Evolutionary conservation across 2,329 filamentous ascomycete genomes (phyloP).

Genomic region (Calonectria crousiana): DNA sequence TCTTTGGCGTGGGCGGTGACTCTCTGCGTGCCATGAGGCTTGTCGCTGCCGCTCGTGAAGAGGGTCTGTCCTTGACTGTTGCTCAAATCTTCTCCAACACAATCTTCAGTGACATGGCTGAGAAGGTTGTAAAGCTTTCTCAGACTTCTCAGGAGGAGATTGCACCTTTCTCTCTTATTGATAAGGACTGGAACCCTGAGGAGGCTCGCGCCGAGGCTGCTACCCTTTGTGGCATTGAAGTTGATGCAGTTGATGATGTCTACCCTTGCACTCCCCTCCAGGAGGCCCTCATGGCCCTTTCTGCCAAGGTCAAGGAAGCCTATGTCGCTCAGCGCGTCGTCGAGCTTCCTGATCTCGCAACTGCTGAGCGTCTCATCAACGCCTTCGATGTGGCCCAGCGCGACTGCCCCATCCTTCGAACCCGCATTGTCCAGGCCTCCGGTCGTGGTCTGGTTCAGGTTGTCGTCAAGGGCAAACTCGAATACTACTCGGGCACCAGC

Average conservation of each 20-base stretch:
- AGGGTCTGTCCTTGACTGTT: slow-evolving; percentile 56
- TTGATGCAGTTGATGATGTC: slow-evolving; percentile 58
- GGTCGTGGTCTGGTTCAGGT: slow-evolving; percentile 60
- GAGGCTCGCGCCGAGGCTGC: slow-evolving; percentile 53
- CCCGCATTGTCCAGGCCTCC: slow-evolving; percentile 61
- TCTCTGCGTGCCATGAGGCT: slow-evolving; percentile 66
- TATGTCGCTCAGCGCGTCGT: slow-evolving; percentile 65
- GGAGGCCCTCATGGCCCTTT: slow-evolving; percentile 66
- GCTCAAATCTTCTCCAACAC: slow-evolving; percentile 60
- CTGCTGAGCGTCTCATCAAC: slow-evolving; percentile 52
- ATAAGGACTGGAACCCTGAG: slow-evolving; percentile 48
- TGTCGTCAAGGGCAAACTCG: slow-evolving; percentile 55
- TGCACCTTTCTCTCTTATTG: slow-evolving; percentile 55
- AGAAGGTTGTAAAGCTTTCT: slow-evolving; percentile 39
- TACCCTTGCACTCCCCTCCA: slow-evolving; percentile 68
- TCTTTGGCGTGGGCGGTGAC: slow-evolving; percentile 63
- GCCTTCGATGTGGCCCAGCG: slow-evolving; percentile 56
- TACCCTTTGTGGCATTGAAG: slow-evolving; percentile 53
- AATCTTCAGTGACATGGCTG: slow-evolving; percentile 58
- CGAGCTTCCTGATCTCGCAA: slow-evolving; percentile 51
- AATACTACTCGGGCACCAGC: slow-evolving; percentile 49
- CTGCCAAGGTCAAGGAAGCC: slow-evolving; percentile 62
- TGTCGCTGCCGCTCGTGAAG: slow-evolving; percentile 56
- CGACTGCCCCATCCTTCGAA: slow-evolving; percentile 59
- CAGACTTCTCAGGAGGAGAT: slow-evolving; percentile 43